Percentiles rank a stretch among this genome's conserved stretches.
phyloP scores from a whole-genome alignment of 75 land plant genomes.

The Picea glauca region DNA sequence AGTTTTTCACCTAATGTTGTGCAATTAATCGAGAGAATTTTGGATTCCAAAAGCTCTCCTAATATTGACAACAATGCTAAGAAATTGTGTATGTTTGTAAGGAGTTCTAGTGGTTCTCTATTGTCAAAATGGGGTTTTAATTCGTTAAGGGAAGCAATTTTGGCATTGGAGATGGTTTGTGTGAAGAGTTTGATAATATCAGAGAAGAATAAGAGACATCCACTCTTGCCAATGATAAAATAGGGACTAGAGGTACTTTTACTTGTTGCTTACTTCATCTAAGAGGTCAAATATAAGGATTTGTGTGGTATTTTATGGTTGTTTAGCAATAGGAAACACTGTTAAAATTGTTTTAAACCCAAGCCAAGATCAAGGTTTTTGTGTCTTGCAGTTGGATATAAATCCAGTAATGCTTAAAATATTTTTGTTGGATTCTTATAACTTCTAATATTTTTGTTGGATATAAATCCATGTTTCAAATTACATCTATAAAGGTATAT shows the following conservation, averaged over 20 bases:
- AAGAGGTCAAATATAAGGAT: not conserved
- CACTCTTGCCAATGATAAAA: not conserved
- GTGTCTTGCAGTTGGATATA: no score
- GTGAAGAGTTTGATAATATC: not conserved
- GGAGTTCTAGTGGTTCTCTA: constrained; percentile 65
- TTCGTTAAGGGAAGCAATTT: constrained; percentile 28
- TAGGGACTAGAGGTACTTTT: not conserved
- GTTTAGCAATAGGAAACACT: not conserved
- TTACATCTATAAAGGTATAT: no score
- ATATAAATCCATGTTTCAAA: no score
- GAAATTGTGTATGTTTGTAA: constrained; percentile 78
- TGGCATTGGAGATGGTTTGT: not conserved
- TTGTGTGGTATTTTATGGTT: not conserved
- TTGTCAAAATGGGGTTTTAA: constrained; percentile 47
- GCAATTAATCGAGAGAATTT: constrained; percentile 14
- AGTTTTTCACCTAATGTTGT: constrained; percentile 10
- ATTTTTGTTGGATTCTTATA: no score
- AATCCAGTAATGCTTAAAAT: no score
- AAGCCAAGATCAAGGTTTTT: no score
- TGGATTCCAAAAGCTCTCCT: constrained; percentile 14
- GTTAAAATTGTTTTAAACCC: no score
- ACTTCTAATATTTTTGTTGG: no score
- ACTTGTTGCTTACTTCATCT: not conserved
- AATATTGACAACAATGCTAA: constrained; percentile 44
- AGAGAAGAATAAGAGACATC: not conserved